Percentiles rank a stretch among this genome's conserved stretches.
Conservation (phyloP, 305 asterid species). For the Fraxinus dipetala region DNA sequence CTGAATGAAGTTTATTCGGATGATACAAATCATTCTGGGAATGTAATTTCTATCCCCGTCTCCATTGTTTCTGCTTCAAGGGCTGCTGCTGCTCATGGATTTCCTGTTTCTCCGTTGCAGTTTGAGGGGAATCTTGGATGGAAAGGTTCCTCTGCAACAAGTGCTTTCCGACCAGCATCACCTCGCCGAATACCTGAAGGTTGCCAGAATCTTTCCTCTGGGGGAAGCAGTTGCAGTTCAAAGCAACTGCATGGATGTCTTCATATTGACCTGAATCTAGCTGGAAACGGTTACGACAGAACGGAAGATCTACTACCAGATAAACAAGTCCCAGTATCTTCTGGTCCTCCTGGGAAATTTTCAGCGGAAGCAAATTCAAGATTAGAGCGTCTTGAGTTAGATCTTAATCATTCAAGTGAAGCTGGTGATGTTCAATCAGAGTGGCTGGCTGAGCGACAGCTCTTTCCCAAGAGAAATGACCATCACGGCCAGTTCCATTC, state of each 20-base stretch:
- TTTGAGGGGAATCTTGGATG: slow-evolving; percentile 81
- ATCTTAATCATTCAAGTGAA: slow-evolving; percentile 63
- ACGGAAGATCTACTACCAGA: slow-evolving; percentile 6
- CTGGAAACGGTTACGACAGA: slow-evolving; percentile 46
- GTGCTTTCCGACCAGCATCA: slow-evolving; percentile 75
- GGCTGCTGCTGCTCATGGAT: slow-evolving; percentile 59
- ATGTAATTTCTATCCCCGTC: slow-evolving; percentile 43
- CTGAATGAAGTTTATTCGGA: slow-evolving; percentile 57
- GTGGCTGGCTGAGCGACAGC: slow-evolving; percentile 41
- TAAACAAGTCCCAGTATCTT: slow-evolving; percentile 25
- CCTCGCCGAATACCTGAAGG: slow-evolving; percentile 47
- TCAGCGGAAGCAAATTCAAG: slow-evolving; percentile 51
- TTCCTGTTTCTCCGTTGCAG: slow-evolving; percentile 59
- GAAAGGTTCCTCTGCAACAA: slow-evolving; percentile 84
- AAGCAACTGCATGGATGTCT: slow-evolving; percentile 43
- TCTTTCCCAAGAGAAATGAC: slow-evolving; percentile 37
- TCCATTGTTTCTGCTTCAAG: slow-evolving; percentile 76
- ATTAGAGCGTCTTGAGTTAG: slow-evolving; percentile 54
- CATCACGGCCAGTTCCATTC: slow-evolving; percentile 37
- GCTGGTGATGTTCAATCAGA: slow-evolving; percentile 46
- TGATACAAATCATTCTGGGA: slow-evolving; percentile 39
- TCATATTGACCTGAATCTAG: slow-evolving; percentile 65
- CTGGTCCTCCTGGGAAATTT: slow-evolving; percentile 50
- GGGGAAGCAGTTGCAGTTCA: slow-evolving; percentile 38
- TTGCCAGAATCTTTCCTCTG: slow-evolving; percentile 42